A percentile compares a stretch with the other conserved stretches of the same genome.
phyloP scores from a whole-genome alignment of 1,284 basidiomycete genomes.

The Naganishia albida region DNA sequence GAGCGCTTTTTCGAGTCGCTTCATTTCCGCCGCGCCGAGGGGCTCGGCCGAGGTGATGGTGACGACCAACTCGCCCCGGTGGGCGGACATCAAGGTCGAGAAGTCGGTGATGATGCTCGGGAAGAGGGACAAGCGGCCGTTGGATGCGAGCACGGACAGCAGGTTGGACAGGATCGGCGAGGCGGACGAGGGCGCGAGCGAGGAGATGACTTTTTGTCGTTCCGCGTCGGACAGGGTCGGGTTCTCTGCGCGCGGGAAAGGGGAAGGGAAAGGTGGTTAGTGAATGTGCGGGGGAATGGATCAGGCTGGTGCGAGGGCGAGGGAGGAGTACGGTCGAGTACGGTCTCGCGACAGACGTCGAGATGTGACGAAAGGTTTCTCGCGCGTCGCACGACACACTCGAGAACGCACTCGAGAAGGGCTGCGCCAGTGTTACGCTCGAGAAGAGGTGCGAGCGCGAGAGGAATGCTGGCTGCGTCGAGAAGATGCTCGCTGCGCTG shows the following conservation, averaged over 20 bases:
- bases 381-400: not conserved
- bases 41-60: slow-evolving; percentile 84
- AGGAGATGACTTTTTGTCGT: slow-evolving; percentile 67
- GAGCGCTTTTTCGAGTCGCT: slow-evolving; percentile 77
- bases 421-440: no score
- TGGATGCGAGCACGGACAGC: slow-evolving; percentile 85
- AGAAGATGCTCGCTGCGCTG: no score
- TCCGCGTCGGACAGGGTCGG: slow-evolving; percentile 83
- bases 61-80: slow-evolving; percentile 92
- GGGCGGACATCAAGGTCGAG: slow-evolving; percentile 80
- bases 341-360: no score
- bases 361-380: not conserved
- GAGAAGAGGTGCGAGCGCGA: no score
- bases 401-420: not conserved
- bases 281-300: not conserved
- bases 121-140: slow-evolving; percentile 84
- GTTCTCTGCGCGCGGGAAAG: no score
- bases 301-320: no score
- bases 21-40: slow-evolving; percentile 63
- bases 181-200: slow-evolving; percentile 66
- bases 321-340: not conserved
- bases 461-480: no score
- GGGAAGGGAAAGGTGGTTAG: not conserved
- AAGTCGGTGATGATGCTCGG: slow-evolving; percentile 88
- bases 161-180: slow-evolving; percentile 88